Base-by-base conservation (phyloP, 2,329 filamentous ascomycete species). In the Cadophora malorum region DNA sequence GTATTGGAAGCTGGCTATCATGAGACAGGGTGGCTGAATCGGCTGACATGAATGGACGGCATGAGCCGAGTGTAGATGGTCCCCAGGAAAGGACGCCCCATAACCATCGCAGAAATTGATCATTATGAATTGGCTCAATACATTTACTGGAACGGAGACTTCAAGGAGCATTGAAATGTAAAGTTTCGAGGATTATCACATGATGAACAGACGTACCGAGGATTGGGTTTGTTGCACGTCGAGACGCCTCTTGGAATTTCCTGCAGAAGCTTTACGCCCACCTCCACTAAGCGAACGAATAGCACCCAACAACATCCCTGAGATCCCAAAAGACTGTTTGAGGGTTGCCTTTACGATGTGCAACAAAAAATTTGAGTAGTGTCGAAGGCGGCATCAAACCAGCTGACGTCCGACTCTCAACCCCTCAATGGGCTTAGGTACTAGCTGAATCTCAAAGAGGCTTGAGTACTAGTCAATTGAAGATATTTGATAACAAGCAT, bases 231-330 rank as follows among this genome's bases (percentile, higher is more conserved):
- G 55, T 59, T 59, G 55, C 55, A 59, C 31, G 14, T 41, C 55
- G 19, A 41, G 31, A 41, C 55, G 55, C 55, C 21, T 41, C 55
- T 59, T 38, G 23, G 55, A 41, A 59, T 41, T 41, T 59, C 55
- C 31, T 59, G 55, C 55, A 59, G 35, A 38, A 23, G 21, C 31
- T 14, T 41, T 14, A 33, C n/a, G 55, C 55, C 33, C 31, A 12
- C 31, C 9, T 23, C 2, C 12, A 41, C 19, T 41, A 38, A 59
- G 55, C 55, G 55, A 59, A n/a, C 55, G 23, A 59, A 59, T 59
- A 23, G 55, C 9, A 38, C 19, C 5, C 12, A 41, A 38, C 31
- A 19, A 19, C 7, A 21, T 23, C 33, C 55, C 33, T 21, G 33
- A 9, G 25, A 38, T 59, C 5, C 55, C 55, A 9, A 25, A 2